Evolutionary conservation across 768 basidiomycete species (phyloP).

Genomic region (Phallus indusiatus): DNA sequence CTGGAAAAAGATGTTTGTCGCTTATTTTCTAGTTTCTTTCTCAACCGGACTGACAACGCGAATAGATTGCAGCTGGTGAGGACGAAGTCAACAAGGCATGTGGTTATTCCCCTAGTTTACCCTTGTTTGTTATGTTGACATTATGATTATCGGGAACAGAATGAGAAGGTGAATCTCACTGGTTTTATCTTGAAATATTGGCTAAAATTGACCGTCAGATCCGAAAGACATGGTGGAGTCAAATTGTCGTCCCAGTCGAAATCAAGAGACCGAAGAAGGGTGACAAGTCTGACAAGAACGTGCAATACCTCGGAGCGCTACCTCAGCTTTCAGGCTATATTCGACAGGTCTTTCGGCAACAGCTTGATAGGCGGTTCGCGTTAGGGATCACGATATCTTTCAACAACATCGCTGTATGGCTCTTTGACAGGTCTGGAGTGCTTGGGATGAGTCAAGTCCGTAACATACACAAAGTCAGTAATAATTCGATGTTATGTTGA

Average conservation of each 20-base stretch:
- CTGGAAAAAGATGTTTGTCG: background rate
- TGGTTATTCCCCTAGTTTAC: no score
- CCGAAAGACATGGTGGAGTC: background rate
- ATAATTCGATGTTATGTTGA: background rate
- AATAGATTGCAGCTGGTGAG: no score
- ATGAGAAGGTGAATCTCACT: background rate
- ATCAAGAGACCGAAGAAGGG: background rate
- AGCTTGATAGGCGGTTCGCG: background rate
- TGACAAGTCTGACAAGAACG: no score
- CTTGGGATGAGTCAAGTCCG: background rate
- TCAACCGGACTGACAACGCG: background rate
- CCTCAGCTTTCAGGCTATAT: background rate
- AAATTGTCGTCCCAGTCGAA: background rate
- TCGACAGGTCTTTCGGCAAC: background rate
- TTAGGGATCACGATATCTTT: background rate
- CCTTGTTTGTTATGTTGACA: no score
- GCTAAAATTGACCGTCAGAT: background rate
- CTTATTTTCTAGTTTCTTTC: background rate
- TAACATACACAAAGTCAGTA: background rate
- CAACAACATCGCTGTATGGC: background rate
- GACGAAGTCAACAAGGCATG: no score
- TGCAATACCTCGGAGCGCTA: background rate
- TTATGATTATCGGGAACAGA: no score
- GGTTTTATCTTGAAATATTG: background rate
- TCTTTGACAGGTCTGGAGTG: background rate